A percentile compares a stretch with the other conserved stretches of the same genome.
phyloP scores from a whole-genome alignment of 495 filamentous ascomycete genomes.

The Xylaria venustula region DNA sequence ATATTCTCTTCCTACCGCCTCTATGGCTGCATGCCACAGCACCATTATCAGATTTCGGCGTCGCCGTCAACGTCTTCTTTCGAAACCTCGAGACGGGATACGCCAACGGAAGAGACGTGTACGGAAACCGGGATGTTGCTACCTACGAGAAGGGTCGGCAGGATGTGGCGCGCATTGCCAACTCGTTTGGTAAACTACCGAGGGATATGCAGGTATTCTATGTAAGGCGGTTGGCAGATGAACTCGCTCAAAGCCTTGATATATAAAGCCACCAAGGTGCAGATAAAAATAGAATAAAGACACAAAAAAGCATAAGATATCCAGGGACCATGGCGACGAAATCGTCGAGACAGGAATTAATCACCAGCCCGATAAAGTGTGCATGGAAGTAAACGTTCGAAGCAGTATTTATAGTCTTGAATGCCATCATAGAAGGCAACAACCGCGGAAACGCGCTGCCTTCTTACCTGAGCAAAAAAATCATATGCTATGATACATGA shows the following conservation, averaged over 20 bases:
- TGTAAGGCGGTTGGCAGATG: constrained; percentile 68
- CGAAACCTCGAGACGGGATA: constrained; percentile 67
- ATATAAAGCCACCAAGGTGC: constrained; percentile 31
- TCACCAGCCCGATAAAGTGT: too few species aligned
- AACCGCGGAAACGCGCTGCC: too few species aligned
- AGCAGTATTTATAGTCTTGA: too few species aligned
- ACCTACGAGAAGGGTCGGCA: constrained; percentile 78
- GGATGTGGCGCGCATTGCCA: constrained; percentile 66
- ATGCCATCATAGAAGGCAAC: too few species aligned
- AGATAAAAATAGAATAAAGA: too few species aligned
- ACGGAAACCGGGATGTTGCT: constrained; percentile 82
- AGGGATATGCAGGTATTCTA: constrained; percentile 70
- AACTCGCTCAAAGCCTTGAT: constrained; percentile 52
- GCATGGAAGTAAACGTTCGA: too few species aligned
- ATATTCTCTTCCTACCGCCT: constrained; percentile 77
- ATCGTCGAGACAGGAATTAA: too few species aligned
- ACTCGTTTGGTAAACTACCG: constrained; percentile 66
- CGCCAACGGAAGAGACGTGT: constrained; percentile 75
- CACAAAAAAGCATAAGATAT: not conserved
- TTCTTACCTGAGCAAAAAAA: too few species aligned
- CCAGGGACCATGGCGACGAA: too few species aligned
- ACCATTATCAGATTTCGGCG: constrained; percentile 59
- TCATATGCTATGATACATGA: too few species aligned
- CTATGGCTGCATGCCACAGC: constrained; percentile 82
- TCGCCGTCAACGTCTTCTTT: constrained; percentile 88